These are phyloP conservation scores for Cladochytrium replicatum DNA, from an alignment of 192 early-diverging fungal species.

Conservation along the genomic window DNA sequence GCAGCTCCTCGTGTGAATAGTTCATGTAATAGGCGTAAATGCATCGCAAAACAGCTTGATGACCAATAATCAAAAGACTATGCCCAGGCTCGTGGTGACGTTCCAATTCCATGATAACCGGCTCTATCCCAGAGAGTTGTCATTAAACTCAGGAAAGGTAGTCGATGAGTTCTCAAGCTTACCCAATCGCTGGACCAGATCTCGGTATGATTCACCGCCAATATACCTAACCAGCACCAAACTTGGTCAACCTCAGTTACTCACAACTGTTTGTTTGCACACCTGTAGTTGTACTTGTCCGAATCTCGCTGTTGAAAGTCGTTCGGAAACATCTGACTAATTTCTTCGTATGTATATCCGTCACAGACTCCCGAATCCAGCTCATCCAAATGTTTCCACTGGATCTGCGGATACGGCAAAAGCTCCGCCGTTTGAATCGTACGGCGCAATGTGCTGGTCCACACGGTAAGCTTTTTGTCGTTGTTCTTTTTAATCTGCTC, in stretches of 20 bases:
- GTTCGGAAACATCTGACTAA: conserved; percentile 83
- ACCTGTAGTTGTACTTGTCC: conserved; percentile 92
- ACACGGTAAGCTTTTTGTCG: conserved; percentile 51
- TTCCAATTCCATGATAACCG: conserved; percentile 98
- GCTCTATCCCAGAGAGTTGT: too few species aligned
- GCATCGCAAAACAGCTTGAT: conserved; percentile 95
- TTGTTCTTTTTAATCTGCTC: conserved; percentile 48
- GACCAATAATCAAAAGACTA: conserved; percentile 91
- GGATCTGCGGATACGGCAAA: conserved; percentile 77
- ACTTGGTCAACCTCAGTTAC: background rate
- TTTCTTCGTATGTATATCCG: conserved; percentile 98
- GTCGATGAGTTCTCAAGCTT: too few species aligned
- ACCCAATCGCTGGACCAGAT: conserved; percentile 87
- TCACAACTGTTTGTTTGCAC: conserved; percentile 12
- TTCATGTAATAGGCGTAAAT: conserved; percentile 98
- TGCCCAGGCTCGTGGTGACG: conserved; percentile 67
- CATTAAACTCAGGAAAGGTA: too few species aligned
- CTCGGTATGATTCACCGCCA: conserved; percentile 75
- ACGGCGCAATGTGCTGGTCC: conserved; percentile 93
- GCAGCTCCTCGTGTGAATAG: conserved; percentile 85
- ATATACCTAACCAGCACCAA: conserved; percentile 38
- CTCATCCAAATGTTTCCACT: conserved; percentile 98
- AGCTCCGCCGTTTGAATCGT: conserved; percentile 81
- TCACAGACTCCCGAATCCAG: conserved; percentile 96
- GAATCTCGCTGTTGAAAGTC: conserved; percentile 91